Conservation (phyloP, 2,329 filamentous ascomycete genomes). For the Claviceps monticola region DNA sequence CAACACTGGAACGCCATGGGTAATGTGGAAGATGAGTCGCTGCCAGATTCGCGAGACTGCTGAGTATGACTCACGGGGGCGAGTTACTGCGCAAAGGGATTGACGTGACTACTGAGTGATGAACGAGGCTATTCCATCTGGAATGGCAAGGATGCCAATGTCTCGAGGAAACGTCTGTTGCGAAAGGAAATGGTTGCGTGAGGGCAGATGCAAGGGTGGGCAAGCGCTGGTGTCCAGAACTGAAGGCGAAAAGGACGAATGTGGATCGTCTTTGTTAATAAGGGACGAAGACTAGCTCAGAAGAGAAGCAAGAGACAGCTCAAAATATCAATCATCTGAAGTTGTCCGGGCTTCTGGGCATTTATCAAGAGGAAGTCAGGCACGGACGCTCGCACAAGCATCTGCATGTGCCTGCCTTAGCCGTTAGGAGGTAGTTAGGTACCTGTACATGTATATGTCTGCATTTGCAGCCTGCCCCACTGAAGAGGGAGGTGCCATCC, state of each 20-base stretch:
- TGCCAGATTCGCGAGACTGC: not conserved
- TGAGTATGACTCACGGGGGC: too few relatives aligned
- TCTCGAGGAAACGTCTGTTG: not conserved
- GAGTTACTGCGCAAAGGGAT: not conserved
- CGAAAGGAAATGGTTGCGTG: not conserved
- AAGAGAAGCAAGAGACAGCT: not conserved
- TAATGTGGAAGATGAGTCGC: not conserved
- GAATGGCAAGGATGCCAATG: constrained; percentile 1
- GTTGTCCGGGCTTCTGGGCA: not conserved
- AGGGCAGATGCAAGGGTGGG: not conserved
- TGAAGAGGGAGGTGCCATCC: too few relatives aligned
- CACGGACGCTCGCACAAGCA: not conserved
- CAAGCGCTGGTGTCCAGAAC: not conserved
- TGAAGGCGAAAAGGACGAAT: not conserved
- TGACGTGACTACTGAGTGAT: not conserved
- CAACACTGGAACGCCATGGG: constrained; percentile 2
- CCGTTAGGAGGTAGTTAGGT: too few relatives aligned
- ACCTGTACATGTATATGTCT: not conserved
- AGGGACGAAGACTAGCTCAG: not conserved
- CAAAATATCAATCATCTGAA: not conserved
- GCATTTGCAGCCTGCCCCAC: not conserved
- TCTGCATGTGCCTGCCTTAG: too few relatives aligned
- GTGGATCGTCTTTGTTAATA: not conserved
- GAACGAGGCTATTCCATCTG: not conserved
- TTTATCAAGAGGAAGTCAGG: not conserved